Evolutionary conservation across 441 rosid genomes (phyloP).

Genomic region (Populus trichocarpa): DNA sequence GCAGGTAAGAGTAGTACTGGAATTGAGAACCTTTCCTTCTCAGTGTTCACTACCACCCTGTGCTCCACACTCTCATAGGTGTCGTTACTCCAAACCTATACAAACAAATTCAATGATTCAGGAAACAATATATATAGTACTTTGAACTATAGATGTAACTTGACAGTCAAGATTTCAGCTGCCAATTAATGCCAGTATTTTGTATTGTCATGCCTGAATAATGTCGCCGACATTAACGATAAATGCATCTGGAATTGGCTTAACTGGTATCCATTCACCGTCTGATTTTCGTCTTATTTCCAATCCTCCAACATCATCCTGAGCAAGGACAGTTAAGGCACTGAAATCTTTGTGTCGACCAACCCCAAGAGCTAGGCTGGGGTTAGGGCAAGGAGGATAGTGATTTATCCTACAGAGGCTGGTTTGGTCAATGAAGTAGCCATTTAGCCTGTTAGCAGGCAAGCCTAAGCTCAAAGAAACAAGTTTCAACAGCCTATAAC

Average conservation of each 20-base stretch:
- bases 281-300: constrained; percentile 49
- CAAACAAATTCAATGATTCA: neutral
- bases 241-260: constrained; percentile 38
- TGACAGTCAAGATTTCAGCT: too few relatives aligned
- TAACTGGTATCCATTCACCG: constrained; percentile 52
- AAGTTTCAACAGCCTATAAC: constrained; percentile 41
- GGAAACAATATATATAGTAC: neutral
- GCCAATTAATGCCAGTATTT: too few relatives aligned
- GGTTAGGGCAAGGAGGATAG: constrained; percentile 69
- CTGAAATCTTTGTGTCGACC: constrained; percentile 58
- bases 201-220: neutral
- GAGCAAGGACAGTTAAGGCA: constrained; percentile 47
- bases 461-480: constrained; percentile 52
- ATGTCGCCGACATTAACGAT: constrained; percentile 43
- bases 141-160: too few relatives aligned
- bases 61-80: constrained; percentile 73
- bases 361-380: constrained; percentile 60
- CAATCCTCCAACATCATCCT: constrained; percentile 41
- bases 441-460: constrained; percentile 32
- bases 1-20: constrained; percentile 70
- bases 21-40: constrained; percentile 50
- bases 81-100: constrained; percentile 61
- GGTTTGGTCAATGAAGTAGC: constrained; percentile 47
- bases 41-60: constrained; percentile 57
- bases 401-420: constrained; percentile 45